A percentile compares a stretch with the other conserved stretches of the same genome.
Evolutionary conservation across 192 early-diverging fungal genomes (phyloP).

Genomic region (Piromyces finnis): DNA sequence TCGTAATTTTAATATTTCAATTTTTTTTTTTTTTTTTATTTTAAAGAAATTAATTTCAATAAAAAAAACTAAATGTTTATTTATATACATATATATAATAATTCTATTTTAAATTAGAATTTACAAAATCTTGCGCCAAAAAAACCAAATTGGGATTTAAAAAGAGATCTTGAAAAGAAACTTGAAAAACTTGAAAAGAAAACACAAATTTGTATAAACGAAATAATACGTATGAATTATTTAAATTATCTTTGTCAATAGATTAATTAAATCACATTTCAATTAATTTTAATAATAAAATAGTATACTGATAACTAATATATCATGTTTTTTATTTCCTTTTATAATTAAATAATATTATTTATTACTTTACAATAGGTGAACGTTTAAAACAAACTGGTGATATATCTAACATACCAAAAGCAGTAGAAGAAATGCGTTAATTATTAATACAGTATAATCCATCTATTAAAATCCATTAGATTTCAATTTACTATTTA

Average conservation of each 20-base stretch:
- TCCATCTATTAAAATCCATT: too few species aligned
- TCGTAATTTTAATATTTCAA: conserved; percentile 18
- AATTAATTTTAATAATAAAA: too few species aligned
- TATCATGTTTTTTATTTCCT: too few species aligned
- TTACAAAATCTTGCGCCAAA: conserved; percentile 64
- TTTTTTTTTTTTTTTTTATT: too few species aligned
- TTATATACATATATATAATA: too few species aligned
- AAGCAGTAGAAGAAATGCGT: background rate
- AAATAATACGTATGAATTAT: background rate
- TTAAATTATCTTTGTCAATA: too few species aligned
- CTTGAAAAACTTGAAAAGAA: conserved; percentile 47
- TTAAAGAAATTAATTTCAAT: too few species aligned
- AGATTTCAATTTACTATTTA: too few species aligned
- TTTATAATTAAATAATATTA: too few species aligned
- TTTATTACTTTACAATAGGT: background rate
- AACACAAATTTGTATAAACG: conserved; percentile 21
- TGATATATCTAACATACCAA: background rate
- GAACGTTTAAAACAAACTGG: background rate
- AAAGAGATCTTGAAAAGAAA: conserved; percentile 65
- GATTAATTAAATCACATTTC: too few species aligned
- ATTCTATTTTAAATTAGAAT: conserved; percentile 28
- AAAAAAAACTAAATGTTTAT: too few species aligned
- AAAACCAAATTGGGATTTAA: conserved; percentile 81
- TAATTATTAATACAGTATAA: background rate
- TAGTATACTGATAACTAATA: too few species aligned